Base-by-base conservation (phyloP, 176 grass and related monocot genomes). In the Canna indica region DNA sequence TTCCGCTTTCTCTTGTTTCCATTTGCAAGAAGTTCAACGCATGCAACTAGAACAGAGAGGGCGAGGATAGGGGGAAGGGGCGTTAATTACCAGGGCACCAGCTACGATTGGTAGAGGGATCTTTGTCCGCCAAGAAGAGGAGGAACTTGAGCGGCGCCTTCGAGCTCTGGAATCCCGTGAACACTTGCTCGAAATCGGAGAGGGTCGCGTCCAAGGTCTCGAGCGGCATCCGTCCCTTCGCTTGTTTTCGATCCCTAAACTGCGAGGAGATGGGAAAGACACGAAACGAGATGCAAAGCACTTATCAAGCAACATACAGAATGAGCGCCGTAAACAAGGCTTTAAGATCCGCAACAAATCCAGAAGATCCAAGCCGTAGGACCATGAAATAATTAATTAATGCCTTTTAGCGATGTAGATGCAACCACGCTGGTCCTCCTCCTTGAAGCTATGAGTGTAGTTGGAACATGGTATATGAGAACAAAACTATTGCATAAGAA, bases 91-190 rank as follows among this genome's bases (percentile, higher is more conserved):
- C 63, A 38, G 63, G 63, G 63, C 63, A 66, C 63, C 63, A 91
- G 83, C 81, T 83, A 54, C 76, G 83, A 45, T 75, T 69, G 88
- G 92, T 85, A 38, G 71, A 54, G 2, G 86, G 81, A 31, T 96
- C 68, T 27, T 87, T 90, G 82, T 96, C 83, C 65, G 92, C 85
- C 35, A 96, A 76, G 76, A 96, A 91, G 64, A 96, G 88, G 64
- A 96, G 78, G 59, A 96, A 83, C 76, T 91, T 91, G 70, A 87
- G 3, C 71, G 67, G 42, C 47, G 64, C 47, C 22, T 71, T 47
- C 44, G 79, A 64, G 10, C 47, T 72, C 64, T 71, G 65, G 59
- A 80, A 80, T 44, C 79, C 61, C 58, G 60, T 50, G 73, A 85
- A 85, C 7, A 72, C 78, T 38, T 73, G 34, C 35, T 68, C 64